Percentiles rank a stretch among this genome's conserved stretches.
These are phyloP conservation scores for Rhizopogon vinicolor DNA, from an alignment of 768 basidiomycete species.

Conservation along the genomic window DNA sequence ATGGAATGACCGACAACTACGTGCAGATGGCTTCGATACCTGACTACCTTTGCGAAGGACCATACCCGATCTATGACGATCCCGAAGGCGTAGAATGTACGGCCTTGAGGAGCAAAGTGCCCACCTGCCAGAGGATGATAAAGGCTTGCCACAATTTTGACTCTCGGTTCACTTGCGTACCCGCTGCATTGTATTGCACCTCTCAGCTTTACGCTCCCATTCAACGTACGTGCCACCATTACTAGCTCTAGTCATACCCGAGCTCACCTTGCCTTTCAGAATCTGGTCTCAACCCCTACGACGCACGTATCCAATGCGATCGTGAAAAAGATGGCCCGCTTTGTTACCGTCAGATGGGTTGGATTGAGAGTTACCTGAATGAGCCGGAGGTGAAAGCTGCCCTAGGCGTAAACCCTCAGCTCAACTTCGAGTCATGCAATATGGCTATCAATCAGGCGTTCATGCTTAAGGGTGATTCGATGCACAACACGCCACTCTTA, in stretches of 20 bases:
- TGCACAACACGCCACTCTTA: slow-evolving; percentile 76
- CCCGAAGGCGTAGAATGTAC: slow-evolving; percentile 63
- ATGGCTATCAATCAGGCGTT: slow-evolving; percentile 81
- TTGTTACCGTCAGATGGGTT: slow-evolving; percentile 77
- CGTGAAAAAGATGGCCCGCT: slow-evolving; percentile 61
- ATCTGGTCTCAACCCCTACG: slow-evolving; percentile 84
- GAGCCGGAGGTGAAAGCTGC: slow-evolving; percentile 68
- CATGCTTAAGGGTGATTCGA: slow-evolving; percentile 75
- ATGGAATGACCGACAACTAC: slow-evolving; percentile 82
- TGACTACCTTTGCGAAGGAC: slow-evolving; percentile 79
- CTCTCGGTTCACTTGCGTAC: slow-evolving; percentile 62
- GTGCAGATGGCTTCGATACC: slow-evolving; percentile 77
- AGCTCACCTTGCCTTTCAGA: slow-evolving; percentile 30
- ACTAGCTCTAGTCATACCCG: not conserved
- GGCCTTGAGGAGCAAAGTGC: slow-evolving; percentile 57
- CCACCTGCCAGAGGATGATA: slow-evolving; percentile 71
- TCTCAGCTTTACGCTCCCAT: slow-evolving; percentile 67
- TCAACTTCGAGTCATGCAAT: slow-evolving; percentile 69
- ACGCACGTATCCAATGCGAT: slow-evolving; percentile 77
- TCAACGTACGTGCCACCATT: slow-evolving; percentile 44
- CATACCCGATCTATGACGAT: slow-evolving; percentile 76
- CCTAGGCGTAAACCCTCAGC: slow-evolving; percentile 62
- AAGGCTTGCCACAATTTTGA: slow-evolving; percentile 63
- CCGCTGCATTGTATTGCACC: slow-evolving; percentile 78
- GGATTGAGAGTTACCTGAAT: slow-evolving; percentile 91